Conservation (phyloP, 768 basidiomycete species). For the Collybia sordida region DNA sequence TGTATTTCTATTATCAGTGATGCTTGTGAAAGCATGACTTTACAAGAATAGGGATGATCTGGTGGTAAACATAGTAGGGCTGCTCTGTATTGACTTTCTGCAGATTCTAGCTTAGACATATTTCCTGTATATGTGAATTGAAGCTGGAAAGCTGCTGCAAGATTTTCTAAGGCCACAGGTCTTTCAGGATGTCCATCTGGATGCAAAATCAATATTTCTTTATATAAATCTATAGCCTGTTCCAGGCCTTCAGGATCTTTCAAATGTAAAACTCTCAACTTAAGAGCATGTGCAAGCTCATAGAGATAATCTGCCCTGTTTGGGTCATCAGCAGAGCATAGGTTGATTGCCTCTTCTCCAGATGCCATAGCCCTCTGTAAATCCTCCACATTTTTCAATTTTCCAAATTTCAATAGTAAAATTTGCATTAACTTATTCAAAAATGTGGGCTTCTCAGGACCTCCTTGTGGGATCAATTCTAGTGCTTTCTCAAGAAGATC, state of each 20-base stretch:
- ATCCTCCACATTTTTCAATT: conserved; percentile 19
- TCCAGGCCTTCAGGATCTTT: conserved; percentile 13
- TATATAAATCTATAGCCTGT: conserved; percentile 14
- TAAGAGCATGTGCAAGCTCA: conserved; percentile 12
- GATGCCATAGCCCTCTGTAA: conserved; percentile 22
- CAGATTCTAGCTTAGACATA: no score
- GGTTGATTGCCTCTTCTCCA: not conserved
- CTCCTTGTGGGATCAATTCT: conserved; percentile 15
- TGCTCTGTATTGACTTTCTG: no score
- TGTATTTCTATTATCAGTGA: no score
- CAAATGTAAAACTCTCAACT: conserved; percentile 15
- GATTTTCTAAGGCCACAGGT: not conserved
- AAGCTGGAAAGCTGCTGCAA: no score
- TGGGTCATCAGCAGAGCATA: not conserved
- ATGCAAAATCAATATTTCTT: conserved; percentile 6
- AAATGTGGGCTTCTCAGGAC: conserved; percentile 13
- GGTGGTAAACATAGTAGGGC: no score
- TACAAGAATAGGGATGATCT: no score
- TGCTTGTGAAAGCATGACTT: no score
- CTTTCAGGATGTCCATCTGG: conserved; percentile 10
- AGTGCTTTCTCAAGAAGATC: conserved; percentile 21
- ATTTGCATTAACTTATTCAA: conserved; percentile 26
- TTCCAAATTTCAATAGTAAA: conserved; percentile 24
- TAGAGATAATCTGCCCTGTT: not conserved
- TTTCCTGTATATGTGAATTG: no score